Conservation (phyloP, 2,329 filamentous ascomycete genomes). For the Phialophora expanda region DNA sequence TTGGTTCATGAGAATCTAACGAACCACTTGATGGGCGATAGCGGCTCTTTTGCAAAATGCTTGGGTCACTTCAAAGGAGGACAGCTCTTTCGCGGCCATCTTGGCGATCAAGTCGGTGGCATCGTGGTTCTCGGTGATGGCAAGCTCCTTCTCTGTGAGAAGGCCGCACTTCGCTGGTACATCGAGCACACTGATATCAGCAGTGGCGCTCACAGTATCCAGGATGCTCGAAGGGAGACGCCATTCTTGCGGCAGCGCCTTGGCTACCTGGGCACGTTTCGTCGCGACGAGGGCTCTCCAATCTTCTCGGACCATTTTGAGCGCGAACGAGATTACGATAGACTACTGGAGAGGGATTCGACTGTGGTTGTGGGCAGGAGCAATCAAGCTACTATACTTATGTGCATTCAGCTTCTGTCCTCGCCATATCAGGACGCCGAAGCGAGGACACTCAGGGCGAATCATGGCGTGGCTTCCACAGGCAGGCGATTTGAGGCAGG, state of each 20-base stretch:
- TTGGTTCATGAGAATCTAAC: slow-evolving; percentile 47
- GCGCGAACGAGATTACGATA: not conserved
- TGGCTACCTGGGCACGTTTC: slow-evolving; percentile 29
- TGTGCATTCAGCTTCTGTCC: not conserved
- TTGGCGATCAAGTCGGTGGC: slow-evolving; percentile 46
- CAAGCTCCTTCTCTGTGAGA: slow-evolving; percentile 50
- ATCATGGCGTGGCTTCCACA: not conserved
- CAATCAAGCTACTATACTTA: not conserved
- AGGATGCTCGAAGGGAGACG: slow-evolving; percentile 32
- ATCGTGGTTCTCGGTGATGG: slow-evolving; percentile 57
- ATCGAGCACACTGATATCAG: slow-evolving; percentile 26
- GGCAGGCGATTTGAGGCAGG: not conserved
- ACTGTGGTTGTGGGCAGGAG: not conserved
- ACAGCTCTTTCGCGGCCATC: slow-evolving; percentile 26
- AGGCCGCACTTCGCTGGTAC: slow-evolving; percentile 52
- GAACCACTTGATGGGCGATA: slow-evolving; percentile 51
- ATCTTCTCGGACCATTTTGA: slow-evolving; percentile 23
- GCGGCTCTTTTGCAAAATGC: slow-evolving; percentile 52
- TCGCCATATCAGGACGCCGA: too few relatives aligned
- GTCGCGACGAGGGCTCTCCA: slow-evolving; percentile 28
- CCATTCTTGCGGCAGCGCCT: slow-evolving; percentile 41
- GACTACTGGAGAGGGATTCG: not conserved
- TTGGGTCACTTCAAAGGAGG: slow-evolving; percentile 44
- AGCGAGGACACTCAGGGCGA: not conserved
- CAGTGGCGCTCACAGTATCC: slow-evolving; percentile 17